A percentile compares a stretch with the other conserved stretches of the same genome.
Evolutionary conservation across 768 basidiomycete species (phyloP).

Genomic region (Punctularia strigosozonata): DNA sequence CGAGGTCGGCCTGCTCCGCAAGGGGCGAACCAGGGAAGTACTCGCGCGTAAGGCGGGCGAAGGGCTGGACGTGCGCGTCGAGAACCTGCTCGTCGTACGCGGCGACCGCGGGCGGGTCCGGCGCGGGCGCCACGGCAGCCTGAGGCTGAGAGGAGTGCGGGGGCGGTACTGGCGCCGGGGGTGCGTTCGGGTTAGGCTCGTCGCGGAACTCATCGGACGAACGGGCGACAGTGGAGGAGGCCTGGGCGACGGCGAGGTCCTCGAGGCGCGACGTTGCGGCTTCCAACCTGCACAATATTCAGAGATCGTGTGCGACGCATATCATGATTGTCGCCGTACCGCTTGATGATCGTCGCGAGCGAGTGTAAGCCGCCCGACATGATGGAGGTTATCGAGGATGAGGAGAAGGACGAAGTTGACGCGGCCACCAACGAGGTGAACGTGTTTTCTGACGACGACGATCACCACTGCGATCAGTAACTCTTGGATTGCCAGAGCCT

Average conservation of each 20-base stretch:
- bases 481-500: too few relatives aligned
- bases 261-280: conserved; percentile 92
- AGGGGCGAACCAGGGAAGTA: background rate
- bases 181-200: conserved; percentile 6
- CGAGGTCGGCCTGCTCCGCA: conserved; percentile 45
- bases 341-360: conserved; percentile 70
- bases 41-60: conserved; percentile 56
- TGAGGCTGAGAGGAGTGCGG: conserved; percentile 24
- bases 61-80: conserved; percentile 62
- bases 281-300: conserved; percentile 47
- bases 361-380: conserved; percentile 55
- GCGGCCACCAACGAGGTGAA: too few relatives aligned
- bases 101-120: conserved; percentile 45
- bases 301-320: background rate
- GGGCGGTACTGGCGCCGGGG: conserved; percentile 17
- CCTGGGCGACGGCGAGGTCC: conserved; percentile 56
- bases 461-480: too few relatives aligned
- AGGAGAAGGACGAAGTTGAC: background rate
- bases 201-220: conserved; percentile 13
- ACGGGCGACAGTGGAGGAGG: conserved; percentile 11
- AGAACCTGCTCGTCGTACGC: conserved; percentile 71
- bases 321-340: conserved; percentile 4
- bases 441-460: too few relatives aligned
- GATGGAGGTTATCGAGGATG: conserved; percentile 1
- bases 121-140: conserved; percentile 20